phyloP scores from a whole-genome alignment of 176 grass and related monocot genomes.

The Triticum timopheevii region DNA sequence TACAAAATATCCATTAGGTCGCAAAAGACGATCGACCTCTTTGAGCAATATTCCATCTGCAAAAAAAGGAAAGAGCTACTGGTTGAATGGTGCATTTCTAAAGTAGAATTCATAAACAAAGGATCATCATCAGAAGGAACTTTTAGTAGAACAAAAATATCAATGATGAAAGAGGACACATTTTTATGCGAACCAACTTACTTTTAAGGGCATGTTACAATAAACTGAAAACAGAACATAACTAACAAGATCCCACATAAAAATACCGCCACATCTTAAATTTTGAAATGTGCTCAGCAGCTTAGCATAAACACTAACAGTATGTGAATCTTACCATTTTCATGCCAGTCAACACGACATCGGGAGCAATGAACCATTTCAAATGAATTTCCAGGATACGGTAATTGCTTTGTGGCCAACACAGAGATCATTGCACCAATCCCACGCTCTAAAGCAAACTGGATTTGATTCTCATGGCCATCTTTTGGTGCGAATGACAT shows the following conservation, averaged over 20 bases:
- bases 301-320: neutral
- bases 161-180: neutral
- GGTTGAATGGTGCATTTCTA: neutral
- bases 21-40: conserved; percentile 87
- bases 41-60: conserved; percentile 98
- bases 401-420: conserved; percentile 87
- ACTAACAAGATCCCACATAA: neutral
- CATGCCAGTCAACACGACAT: conserved; percentile 96
- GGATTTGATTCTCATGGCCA: conserved; percentile 98
- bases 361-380: conserved; percentile 98
- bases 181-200: neutral
- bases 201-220: conserved; percentile 5
- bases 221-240: conserved; percentile 12
- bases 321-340: conserved; percentile 66
- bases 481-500: conserved; percentile 99
- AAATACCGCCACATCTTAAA: neutral
- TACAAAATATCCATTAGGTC: conserved; percentile 92
- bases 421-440: conserved; percentile 92
- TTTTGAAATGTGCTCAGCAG: neutral
- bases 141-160: neutral
- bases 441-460: conserved; percentile 94
- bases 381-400: conserved; percentile 80
- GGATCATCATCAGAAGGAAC: neutral
- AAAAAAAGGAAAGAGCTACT: conserved; percentile 28
- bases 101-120: conserved; percentile 20